Base-by-base conservation (phyloP, 2,329 filamentous ascomycete species). In the Bisporella sp. region DNA sequence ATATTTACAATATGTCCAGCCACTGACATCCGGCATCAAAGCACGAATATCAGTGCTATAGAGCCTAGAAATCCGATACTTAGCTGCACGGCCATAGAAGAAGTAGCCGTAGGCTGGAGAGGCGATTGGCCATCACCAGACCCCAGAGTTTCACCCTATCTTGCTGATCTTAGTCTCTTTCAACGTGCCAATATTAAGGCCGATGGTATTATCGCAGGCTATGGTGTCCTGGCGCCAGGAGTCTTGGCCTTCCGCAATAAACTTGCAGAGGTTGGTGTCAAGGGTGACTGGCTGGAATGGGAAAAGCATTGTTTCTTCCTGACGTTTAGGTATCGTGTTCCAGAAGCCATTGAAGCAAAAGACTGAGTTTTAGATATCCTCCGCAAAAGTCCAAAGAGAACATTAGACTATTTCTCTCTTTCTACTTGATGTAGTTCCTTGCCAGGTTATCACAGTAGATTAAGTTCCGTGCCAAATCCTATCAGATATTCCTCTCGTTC, bases 281-380 rank as follows among this genome's bases (percentile, higher is more conserved):
- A 47, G 13, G 55, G 58, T 4, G 55, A 60, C 7, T 60, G 54
- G 55, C 45, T 59, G 31, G 37, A 57, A 12, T 59, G 55, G 55
- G 57, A 57, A 29, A 56, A 54, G 32, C 58, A 58, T 53, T 57
- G 55, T 47, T 59, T 60, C 40, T 9, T 37, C 8, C 35, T 37
- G 35, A 37, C n/a, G 4, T 37, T 37, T 37, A 8, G n/a, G n/a
- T 37, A 37, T n/a, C 8, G 4, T 8, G 8, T 37, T 37, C 8
- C 8, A 9, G 35, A 37, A 37, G 8, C 35, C 8, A n/a, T n/a
- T 37, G 35, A 8, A 9, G 35, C 35, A 8, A 37, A 37, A n/a
- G 35, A 4, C n/a, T 37, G 35, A n/a, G n/a, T 37, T 8, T 37
- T 37, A n/a, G 35, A n/a, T 9, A n/a, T 37, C 4, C n/a, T 37